Base-by-base conservation (phyloP, 257 asterid species). In the Ilex asprella region DNA sequence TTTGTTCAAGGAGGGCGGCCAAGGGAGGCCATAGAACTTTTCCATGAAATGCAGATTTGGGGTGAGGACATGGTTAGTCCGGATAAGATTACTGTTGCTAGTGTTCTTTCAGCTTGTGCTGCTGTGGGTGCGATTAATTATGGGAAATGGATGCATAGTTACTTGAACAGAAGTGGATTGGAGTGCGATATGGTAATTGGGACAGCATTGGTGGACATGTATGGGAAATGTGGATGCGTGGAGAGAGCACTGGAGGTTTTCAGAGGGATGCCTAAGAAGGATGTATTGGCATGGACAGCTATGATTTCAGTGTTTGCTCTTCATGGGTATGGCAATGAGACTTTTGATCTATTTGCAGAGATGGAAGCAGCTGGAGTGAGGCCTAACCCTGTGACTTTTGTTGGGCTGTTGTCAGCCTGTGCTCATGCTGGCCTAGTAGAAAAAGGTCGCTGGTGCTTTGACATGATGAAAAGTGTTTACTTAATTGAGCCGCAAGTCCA, bases 191-290 rank as follows among this genome's bases (percentile, higher is more conserved):
- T 83, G 84, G 97, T 84, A 58, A 85, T 85, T 58, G 84, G 71
- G n/a, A 89, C 97, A 10, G 88, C 91, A 65, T 67, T 89, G 59
- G 84, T 86, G 12, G 91, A 89, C 76, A 89, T 86, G 97, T 89
- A 86, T 49, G 91, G 95, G 15, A 84, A 86, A 66, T 89, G 95
- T 55, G 95, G 97, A 16, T 73, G 68, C 44, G 63, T 86, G 29
- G 82, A 67, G 10, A 73, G 60, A 61, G 94, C 95, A 2, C 59
- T 74, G 54, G 74, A 89, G 65, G 79, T 86, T 58, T 86, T 89
- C 63, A 71, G 56, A 2, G 68, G 71, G 71, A 89, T 86, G 86
- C 70, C 63, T 2, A 58, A 65, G 29, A 86, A 81, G 81, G 97
- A 89, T 63, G 85, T 86, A 32, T 66, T 83, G 58, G 81, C 97